Evolutionary conservation across 139 green algal genomes (phyloP), one percentile per base, ranked within the genome.

Genomic region (Pycnococcus provasolii): DNA sequence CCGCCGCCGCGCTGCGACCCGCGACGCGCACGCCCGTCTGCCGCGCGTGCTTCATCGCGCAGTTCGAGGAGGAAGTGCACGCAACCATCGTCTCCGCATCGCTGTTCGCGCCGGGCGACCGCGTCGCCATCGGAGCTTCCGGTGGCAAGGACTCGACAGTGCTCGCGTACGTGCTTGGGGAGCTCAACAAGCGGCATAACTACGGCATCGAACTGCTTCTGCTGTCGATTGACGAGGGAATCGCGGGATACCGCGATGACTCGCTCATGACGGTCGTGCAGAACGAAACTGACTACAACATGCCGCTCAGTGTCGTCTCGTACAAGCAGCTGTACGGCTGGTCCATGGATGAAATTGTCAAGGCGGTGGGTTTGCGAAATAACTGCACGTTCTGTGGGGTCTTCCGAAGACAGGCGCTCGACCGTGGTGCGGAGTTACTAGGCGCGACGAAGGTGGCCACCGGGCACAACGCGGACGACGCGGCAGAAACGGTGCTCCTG

Each of bases 371-470:
- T 42, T 89, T 68, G 3, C 86, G 84, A 46, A 95, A 86, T 84
- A 97, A 97, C 81, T 97, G 91, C 85, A 97, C 91, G 13, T 97
- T 97, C 71, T 97, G 91, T 67, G 91, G 91, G 0, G 91, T 97
- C 1, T 96, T 97, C 62, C 72, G 91, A 13, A 72, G 89, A 2
- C 78, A 96, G 78, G 91, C 91, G 0, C 80, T 97, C 41, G 91
- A 97, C 71, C 64, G 91, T 3, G 91, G 91, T 0, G 91, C 90
- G 0, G 60, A 71, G 8, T 45, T 94, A 5, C 44, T 86, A 15
- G 60, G 54, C 15, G 75, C 75, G 39, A 61, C 62, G 53, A 77
- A 80, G 72, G 82, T 91, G 37, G 83, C 74, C n/a, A 91, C 86
- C 26, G 86, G 92, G 1, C 92, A 98, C 81, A 98, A 98, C 75